Evolutionary conservation across 768 basidiomycete species (phyloP), one percentile per base, ranked within the genome.

Genomic region (Russula emetica): DNA sequence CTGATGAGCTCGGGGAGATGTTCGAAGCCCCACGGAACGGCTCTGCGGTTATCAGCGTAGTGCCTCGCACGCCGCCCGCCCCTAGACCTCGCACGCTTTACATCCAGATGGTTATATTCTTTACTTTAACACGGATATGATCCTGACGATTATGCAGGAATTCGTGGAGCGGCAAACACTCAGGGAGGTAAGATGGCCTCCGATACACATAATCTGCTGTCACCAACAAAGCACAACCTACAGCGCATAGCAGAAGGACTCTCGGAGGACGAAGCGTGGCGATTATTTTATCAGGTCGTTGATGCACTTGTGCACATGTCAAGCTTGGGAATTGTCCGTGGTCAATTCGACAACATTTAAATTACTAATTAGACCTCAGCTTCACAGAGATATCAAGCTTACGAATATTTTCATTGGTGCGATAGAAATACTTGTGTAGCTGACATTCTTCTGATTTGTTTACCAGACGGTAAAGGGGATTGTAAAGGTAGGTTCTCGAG

Each of bases 331-430:
- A 94, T 98, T 70, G 88, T 90, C 26, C 63, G 86, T 78, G 16
- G 40, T 32, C 20, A 47, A 57, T 61, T 32, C 9, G 55, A 60
- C 10, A 5, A 16, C n/a, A 28, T 54, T 24, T 53, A 20, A 9
- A 1, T 49, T 61, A 30, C 61, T 67, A 5, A 69, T 32, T 59
- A 50, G 55, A 57, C 20, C 26, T 40, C 58, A 85, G 83, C 74
- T 92, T 58, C 90, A 92, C 74, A 79, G 90, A 56, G 94, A 97
- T 72, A 90, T 98, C 72, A 98, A 98, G 72, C 77, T 93, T 16
- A 90, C 89, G 0, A 98, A 98, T 70, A 94, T 98, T 66, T 93
- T 98, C 74, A 92, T 96, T 55, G 92, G 92, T 92, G 68, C 34
- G 82, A 73, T n/a, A 18, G 16, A n/a, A 14, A 32, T 60, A 51